Evolutionary conservation across 306 rosid species (phyloP).

Genomic region (Benincasa hispida): DNA sequence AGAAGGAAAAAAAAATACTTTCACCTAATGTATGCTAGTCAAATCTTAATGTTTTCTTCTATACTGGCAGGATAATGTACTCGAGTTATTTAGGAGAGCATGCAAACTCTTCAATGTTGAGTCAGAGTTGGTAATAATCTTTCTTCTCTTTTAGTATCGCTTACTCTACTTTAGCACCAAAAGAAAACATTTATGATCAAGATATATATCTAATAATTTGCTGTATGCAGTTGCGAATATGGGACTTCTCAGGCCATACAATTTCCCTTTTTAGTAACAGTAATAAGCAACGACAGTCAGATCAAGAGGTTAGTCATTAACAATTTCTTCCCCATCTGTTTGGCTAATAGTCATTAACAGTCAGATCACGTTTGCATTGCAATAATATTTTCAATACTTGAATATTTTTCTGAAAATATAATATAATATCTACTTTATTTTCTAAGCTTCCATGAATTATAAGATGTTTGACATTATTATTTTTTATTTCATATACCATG

Average conservation of each 20-base stretch:
- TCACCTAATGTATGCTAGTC: neutral
- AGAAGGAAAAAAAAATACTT: neutral
- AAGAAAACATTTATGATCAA: conserved; percentile 12
- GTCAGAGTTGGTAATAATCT: conserved; percentile 66
- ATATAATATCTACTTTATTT: neutral
- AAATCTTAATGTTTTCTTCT: conserved; percentile 8
- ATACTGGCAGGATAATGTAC: conserved; percentile 61
- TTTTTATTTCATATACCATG: neutral
- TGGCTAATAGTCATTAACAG: neutral
- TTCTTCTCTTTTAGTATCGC: conserved; percentile 3
- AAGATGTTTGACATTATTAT: neutral
- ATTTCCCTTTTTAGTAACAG: conserved; percentile 34
- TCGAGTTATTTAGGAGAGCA: conserved; percentile 75
- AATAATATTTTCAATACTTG: neutral
- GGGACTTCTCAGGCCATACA: conserved; percentile 89
- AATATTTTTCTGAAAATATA: neutral
- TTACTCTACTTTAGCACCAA: neutral
- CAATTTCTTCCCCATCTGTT: neutral
- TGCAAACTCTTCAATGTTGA: conserved; percentile 80
- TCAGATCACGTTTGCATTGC: neutral
- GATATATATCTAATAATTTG: conserved; percentile 11
- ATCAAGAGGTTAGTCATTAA: conserved; percentile 53
- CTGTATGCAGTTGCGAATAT: conserved; percentile 62
- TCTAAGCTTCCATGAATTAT: neutral
- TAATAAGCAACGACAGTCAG: conserved; percentile 53